Evolutionary conservation across 2,329 filamentous ascomycete species (phyloP), one percentile per base, ranked within the genome.

Genomic region (Fusarium coffeatum): DNA sequence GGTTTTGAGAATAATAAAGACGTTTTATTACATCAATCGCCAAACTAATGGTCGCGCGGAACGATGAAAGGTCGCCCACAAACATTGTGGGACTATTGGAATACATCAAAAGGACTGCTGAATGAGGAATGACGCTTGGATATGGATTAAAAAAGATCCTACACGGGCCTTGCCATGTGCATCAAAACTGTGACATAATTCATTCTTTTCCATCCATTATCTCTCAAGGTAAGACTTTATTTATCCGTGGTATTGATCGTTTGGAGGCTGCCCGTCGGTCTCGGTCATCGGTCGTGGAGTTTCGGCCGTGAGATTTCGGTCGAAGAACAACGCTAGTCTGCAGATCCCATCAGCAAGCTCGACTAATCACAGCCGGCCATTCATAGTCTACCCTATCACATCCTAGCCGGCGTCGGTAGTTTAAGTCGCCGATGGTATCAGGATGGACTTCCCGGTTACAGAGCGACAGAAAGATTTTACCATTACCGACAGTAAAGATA

Each of bases 231-330:
- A 28, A 28, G 4, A 28, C 27, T 27, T 27, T 5, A 28, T 12
- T 28, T 12, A 11, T 13, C 12, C 12, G 13, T 13, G 28, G 28
- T 30, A 30, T 13, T 12, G 11, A 30, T 13, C 2, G 2, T 1
- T 13, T 30, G 0, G 6, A 30, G 28, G 28, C 28, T 30, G 12
- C 13, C 28, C 28, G 28, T 46, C 43, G 43, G 22, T 46, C 43
- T 25, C 43, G 43, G 43, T 11, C 9, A 2, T 27, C 43, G 43
- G 23, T 46, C 43, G 16, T 25, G 22, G 22, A 28, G 20, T 7
- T 46, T 46, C 43, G 43, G 43, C 15, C 22, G 43, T 46, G 43
- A 46, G 43, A 46, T n/a, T 46, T 46, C 22, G 43, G 43, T 25
- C 43, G 16, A 18, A 15, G 5, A 18, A 16, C 0, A 28, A 25